Evolutionary conservation across 768 basidiomycete species (phyloP).

Genomic region (Saitozyma podzolica): DNA sequence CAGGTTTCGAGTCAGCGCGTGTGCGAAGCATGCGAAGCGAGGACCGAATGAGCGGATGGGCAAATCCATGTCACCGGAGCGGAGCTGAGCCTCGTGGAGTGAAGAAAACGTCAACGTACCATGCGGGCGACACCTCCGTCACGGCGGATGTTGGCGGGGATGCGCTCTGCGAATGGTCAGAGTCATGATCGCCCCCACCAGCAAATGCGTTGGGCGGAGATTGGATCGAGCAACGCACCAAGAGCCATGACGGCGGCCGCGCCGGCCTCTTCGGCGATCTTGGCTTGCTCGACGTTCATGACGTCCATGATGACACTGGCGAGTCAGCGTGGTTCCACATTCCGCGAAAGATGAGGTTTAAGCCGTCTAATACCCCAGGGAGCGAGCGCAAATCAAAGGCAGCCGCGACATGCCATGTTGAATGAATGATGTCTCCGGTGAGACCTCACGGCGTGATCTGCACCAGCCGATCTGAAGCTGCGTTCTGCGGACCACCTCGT

Average conservation of each 20-base stretch:
- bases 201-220: too few species aligned
- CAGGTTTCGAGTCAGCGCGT: not conserved
- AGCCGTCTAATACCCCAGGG: too few species aligned
- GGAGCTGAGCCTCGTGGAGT: not conserved
- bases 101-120: slow-evolving; percentile 59
- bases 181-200: not conserved
- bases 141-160: slow-evolving; percentile 90
- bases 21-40: not conserved
- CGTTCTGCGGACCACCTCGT: too few species aligned
- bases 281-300: slow-evolving; percentile 60
- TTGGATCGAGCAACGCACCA: slow-evolving; percentile 27
- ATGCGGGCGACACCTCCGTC: slow-evolving; percentile 94
- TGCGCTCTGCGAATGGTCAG: slow-evolving; percentile 61
- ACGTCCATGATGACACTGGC: slow-evolving; percentile 75
- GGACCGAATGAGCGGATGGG: too few species aligned
- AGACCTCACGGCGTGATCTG: too few species aligned
- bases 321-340: not conserved
- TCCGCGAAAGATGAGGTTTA: not conserved
- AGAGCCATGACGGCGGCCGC: slow-evolving; percentile 90
- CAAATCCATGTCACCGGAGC: not conserved
- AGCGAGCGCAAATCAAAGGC: too few species aligned
- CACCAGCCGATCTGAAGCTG: too few species aligned
- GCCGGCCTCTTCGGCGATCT: slow-evolving; percentile 94
- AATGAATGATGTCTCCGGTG: too few species aligned
- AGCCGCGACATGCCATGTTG: too few species aligned